These are phyloP conservation scores for Amyloporia xantha DNA, from an alignment of 768 basidiomycete genomes.

Conservation along the genomic window DNA sequence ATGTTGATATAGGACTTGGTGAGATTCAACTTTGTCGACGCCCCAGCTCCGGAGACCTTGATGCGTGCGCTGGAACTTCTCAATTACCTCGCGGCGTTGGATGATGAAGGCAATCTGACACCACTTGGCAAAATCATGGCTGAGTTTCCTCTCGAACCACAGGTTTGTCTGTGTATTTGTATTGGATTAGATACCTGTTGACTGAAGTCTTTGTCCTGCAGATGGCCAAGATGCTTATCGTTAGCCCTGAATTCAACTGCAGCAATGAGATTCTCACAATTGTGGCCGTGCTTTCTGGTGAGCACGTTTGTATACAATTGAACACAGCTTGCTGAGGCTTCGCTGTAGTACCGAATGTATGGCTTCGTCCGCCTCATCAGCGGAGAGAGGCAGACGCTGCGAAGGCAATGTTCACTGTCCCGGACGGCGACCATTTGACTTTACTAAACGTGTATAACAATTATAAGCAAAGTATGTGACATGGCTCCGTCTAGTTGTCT, in stretches of 20 bases:
- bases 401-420: slow-evolving; percentile 81
- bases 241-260: slow-evolving; percentile 92
- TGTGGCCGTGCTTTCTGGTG: slow-evolving; percentile 93
- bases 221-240: slow-evolving; percentile 91
- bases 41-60: slow-evolving; percentile 54
- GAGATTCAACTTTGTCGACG: slow-evolving; percentile 24
- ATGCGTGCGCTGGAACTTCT: slow-evolving; percentile 95
- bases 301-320: neutral
- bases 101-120: slow-evolving; percentile 91
- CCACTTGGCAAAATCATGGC: slow-evolving; percentile 88
- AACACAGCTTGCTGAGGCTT: too few species aligned
- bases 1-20: slow-evolving; percentile 20
- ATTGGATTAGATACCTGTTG: neutral
- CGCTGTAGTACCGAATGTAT: slow-evolving; percentile 79
- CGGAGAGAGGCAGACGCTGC: slow-evolving; percentile 90
- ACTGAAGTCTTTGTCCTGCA: slow-evolving; percentile 21
- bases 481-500: neutral
- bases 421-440: slow-evolving; percentile 95
- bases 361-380: slow-evolving; percentile 83
- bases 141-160: slow-evolving; percentile 97
- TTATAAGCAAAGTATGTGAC: slow-evolving; percentile 66
- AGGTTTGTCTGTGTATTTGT: slow-evolving; percentile 40
- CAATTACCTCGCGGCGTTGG: slow-evolving; percentile 86
- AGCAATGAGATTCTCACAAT: slow-evolving; percentile 94
- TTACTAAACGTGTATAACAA: slow-evolving; percentile 94